Evolutionary conservation across 306 rosid species (phyloP), one percentile per base, ranked within the genome.

Genomic region (Vicia sativa): DNA sequence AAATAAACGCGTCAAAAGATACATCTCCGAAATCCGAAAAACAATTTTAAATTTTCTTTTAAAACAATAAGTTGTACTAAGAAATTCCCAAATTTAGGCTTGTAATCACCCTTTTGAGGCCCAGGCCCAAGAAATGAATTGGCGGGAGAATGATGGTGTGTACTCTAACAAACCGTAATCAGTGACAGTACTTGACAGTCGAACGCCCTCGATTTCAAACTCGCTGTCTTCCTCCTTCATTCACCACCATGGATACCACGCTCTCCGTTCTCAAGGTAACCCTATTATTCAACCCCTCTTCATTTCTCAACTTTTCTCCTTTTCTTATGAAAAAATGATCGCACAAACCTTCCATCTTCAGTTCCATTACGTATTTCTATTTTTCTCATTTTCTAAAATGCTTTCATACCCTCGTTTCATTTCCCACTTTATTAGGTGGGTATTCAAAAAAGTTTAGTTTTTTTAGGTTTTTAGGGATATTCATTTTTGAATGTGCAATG

Each of bases 181-280:
- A 72, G 43, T 15, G 26, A 18, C 53, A 42, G 18, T 49, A 12
- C 25, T 14, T 41, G 6, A 11, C 31, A 19, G 62, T 55, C n/a
- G 11, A 55, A 26, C 11, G 11, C 5, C 62, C 31, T 55, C 23
- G 46, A 16, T 65, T 49, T 50, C 31, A 21, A 37, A 55, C 10
- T 50, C 7, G 10, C 55, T 35, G 67, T 38, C 26, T 45, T 72
- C 63, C 16, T 52, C 64, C 31, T 79, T 57, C 16, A 29, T 3
- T 9, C 73, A 48, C 76, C 70, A 48, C 70, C 56, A 74, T 74
- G 83, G 71, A 69, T 2, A 10, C 80, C 13, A 66, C 83, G 71
- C 78, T 76, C 78, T 58, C 87, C 13, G 62, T 84, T 68, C 89
- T 89, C 79, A 87, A 89, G 85, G 90, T 87, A 55, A 11, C 29